phyloP scores from a whole-genome alignment of 331 rosid genomes.

The Dryas integrifolia region DNA sequence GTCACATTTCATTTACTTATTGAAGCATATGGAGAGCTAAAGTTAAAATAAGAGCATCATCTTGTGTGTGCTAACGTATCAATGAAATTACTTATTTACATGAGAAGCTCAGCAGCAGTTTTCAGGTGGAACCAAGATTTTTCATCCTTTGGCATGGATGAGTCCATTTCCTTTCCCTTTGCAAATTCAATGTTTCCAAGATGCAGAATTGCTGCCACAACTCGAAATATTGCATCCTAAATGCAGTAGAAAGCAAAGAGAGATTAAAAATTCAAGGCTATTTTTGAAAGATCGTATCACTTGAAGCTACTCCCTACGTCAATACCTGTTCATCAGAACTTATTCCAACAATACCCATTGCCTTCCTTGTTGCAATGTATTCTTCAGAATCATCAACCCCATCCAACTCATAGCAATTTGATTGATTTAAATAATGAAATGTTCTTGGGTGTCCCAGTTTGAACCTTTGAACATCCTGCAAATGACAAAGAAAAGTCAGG shows the following conservation, averaged over 20 bases:
- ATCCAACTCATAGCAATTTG: conserved; percentile 78
- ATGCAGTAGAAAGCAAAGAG: conserved; percentile 23
- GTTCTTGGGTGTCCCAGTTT: conserved; percentile 78
- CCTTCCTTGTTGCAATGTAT: conserved; percentile 71
- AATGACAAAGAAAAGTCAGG: conserved; percentile 2
- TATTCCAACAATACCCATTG: conserved; percentile 98
- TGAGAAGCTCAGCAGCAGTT: conserved; percentile 89
- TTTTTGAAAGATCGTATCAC: conserved; percentile 17
- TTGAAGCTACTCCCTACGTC: conserved; percentile 25
- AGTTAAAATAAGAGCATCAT: conserved; percentile 17
- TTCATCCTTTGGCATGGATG: conserved; percentile 85
- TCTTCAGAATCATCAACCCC: conserved; percentile 83
- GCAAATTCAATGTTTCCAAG: conserved; percentile 94
- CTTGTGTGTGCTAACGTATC: conserved; percentile 20
- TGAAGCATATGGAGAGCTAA: conserved; percentile 30
- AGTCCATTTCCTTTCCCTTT: conserved; percentile 87
- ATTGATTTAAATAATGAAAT: conserved; percentile 87
- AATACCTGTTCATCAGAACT: conserved; percentile 82
- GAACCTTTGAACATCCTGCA: conserved; percentile 69
- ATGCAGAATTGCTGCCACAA: conserved; percentile 95
- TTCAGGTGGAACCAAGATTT: conserved; percentile 80
- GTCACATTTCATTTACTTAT: conserved; percentile 22
- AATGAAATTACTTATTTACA: conserved; percentile 45
- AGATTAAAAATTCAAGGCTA: conserved; percentile 23
- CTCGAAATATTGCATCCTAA: conserved; percentile 96